Evolutionary conservation across 495 filamentous ascomycete species (phyloP).

Genomic region (Lasiosphaeria ovina): DNA sequence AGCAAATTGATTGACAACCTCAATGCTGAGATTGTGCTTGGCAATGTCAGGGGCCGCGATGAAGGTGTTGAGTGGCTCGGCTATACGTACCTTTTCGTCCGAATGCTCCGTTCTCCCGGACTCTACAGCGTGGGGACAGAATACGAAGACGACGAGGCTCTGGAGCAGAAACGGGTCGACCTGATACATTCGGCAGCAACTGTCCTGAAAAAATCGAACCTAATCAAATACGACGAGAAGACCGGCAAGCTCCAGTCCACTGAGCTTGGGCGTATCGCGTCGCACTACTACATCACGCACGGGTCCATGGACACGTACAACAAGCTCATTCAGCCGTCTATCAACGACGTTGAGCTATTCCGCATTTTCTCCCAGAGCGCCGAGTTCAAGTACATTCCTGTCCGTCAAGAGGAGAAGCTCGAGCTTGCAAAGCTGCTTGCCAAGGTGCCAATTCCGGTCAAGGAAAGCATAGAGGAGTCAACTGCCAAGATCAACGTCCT

Average conservation of each 20-base stretch:
- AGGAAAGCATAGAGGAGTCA: slow-evolving; percentile 95
- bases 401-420: slow-evolving; percentile 95
- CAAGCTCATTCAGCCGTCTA: slow-evolving; percentile 87
- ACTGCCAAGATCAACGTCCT: slow-evolving; percentile 99
- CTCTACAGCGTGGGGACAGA: slow-evolving; percentile 95
- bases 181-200: slow-evolving; percentile 90
- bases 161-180: slow-evolving; percentile 96
- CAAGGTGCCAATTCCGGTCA: slow-evolving; percentile 91
- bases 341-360: slow-evolving; percentile 92
- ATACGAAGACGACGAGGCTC: slow-evolving; percentile 84
- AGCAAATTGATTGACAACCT: slow-evolving; percentile 94
- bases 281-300: slow-evolving; percentile 97
- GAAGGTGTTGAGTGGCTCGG: slow-evolving; percentile 98
- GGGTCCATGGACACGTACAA: slow-evolving; percentile 97
- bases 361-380: slow-evolving; percentile 95
- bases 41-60: slow-evolving; percentile 88
- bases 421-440: slow-evolving; percentile 90
- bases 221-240: slow-evolving; percentile 95
- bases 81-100: slow-evolving; percentile 96
- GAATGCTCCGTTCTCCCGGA: slow-evolving; percentile 94
- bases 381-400: slow-evolving; percentile 98
- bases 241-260: slow-evolving; percentile 85
- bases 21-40: slow-evolving; percentile 95
- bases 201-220: slow-evolving; percentile 79
- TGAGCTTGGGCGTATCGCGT: slow-evolving; percentile 91